Conservation (phyloP, 2,329 filamentous ascomycete species). For the Venturia aucupariae region DNA sequence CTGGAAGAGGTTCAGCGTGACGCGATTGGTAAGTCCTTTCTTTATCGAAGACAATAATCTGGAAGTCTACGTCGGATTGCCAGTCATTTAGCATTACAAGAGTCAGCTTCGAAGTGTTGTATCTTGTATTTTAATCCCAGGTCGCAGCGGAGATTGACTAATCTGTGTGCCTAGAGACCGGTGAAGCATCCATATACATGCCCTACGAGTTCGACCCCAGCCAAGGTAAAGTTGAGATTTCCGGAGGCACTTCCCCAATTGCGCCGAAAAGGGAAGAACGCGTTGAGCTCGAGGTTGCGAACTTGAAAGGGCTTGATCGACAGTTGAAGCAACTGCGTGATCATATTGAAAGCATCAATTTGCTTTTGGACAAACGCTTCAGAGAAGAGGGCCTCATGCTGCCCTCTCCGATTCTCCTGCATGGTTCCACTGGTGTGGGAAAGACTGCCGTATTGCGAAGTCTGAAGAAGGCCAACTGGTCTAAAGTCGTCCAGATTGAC, state of each 20-base stretch:
- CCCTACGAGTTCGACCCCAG: slow-evolving; percentile 19
- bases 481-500: slow-evolving; percentile 54
- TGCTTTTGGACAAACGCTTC: slow-evolving; percentile 16
- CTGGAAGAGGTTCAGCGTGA: slow-evolving; percentile 21
- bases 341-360: slow-evolving; percentile 5
- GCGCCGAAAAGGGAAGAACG: background rate
- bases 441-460: slow-evolving; percentile 67
- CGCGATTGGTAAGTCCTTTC: background rate
- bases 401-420: slow-evolving; percentile 55
- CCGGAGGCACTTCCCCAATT: background rate
- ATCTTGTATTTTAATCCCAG: background rate
- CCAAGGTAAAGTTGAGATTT: slow-evolving; percentile 9
- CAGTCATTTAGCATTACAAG: background rate
- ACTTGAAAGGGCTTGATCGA: slow-evolving; percentile 18
- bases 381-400: slow-evolving; percentile 26
- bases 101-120: too few relatives aligned
- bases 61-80: background rate
- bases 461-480: slow-evolving; percentile 60
- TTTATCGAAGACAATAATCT: background rate
- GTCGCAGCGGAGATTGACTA: background rate
- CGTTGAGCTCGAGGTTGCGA: slow-evolving; percentile 37
- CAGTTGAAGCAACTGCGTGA: slow-evolving; percentile 11
- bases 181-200: background rate
- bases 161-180: slow-evolving; percentile 18
- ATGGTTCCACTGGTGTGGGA: slow-evolving; percentile 65